Evolutionary conservation across 768 basidiomycete species (phyloP).

Genomic region (Rhodotorula paludigena): DNA sequence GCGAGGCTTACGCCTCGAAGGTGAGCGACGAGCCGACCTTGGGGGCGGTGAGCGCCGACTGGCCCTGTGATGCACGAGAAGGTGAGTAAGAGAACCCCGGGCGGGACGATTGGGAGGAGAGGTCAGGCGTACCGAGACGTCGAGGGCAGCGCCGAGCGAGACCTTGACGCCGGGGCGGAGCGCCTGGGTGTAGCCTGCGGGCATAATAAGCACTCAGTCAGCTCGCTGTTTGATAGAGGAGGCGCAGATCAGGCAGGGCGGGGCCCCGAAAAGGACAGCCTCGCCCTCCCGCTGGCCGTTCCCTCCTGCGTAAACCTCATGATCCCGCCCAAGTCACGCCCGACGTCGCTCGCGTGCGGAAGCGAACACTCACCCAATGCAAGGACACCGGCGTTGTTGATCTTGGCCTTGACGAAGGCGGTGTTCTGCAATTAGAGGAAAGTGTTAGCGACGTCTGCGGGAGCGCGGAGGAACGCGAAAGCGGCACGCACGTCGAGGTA

Average conservation of each 20-base stretch:
- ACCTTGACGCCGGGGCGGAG: slow-evolving; percentile 88
- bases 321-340: too few relatives aligned
- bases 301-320: too few relatives aligned
- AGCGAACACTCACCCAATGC: not conserved
- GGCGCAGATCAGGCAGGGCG: too few relatives aligned
- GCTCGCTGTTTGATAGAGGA: too few relatives aligned
- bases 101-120: slow-evolving; percentile 23
- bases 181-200: slow-evolving; percentile 67
- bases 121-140: slow-evolving; percentile 56
- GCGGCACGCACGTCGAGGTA: slow-evolving; percentile 53
- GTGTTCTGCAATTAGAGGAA: slow-evolving; percentile 47
- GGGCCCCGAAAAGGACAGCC: too few relatives aligned
- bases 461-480: not conserved
- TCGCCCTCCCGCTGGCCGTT: too few relatives aligned
- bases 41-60: slow-evolving; percentile 3
- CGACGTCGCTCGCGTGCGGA: too few relatives aligned
- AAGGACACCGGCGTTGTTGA: slow-evolving; percentile 83
- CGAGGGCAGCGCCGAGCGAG: slow-evolving; percentile 87
- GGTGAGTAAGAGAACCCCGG: not conserved
- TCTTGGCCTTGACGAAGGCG: slow-evolving; percentile 81
- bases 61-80: slow-evolving; percentile 46
- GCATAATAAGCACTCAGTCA: not conserved
- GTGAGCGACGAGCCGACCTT: slow-evolving; percentile 50
- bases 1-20: slow-evolving; percentile 44
- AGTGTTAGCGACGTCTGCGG: not conserved